A percentile compares a stretch with the other conserved stretches of the same genome.
Conservation (phyloP, 2,329 filamentous ascomycete genomes). For the Lithohypha guttulata region DNA sequence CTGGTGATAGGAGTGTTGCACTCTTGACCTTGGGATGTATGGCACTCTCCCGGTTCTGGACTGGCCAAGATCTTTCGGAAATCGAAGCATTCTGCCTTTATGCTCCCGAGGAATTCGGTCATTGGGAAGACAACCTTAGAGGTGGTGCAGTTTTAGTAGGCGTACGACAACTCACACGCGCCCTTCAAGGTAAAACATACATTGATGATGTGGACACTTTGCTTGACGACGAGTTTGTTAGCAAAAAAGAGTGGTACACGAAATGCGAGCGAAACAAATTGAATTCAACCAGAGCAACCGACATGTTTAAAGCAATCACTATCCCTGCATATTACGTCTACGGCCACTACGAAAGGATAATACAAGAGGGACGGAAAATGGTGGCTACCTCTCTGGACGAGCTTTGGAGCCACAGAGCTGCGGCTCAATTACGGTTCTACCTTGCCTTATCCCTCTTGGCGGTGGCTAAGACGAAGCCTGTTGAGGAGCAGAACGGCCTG, state of each 20-base stretch:
- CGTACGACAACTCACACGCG: slow-evolving; percentile 44
- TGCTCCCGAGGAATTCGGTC: slow-evolving; percentile 45
- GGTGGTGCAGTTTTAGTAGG: slow-evolving; percentile 48
- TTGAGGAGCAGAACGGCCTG: slow-evolving; percentile 36
- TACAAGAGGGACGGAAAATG: slow-evolving; percentile 33
- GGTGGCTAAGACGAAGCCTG: slow-evolving; percentile 34
- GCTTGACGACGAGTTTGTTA: slow-evolving; percentile 46
- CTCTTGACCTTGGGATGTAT: slow-evolving; percentile 50
- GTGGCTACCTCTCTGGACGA: slow-evolving; percentile 31
- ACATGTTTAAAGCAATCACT: slow-evolving; percentile 44
- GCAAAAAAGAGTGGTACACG: slow-evolving; percentile 39
- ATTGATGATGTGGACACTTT: slow-evolving; percentile 37
- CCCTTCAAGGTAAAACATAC: slow-evolving; percentile 51
- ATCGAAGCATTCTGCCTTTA: slow-evolving; percentile 48
- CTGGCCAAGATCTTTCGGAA: slow-evolving; percentile 47
- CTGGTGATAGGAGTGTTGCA: slow-evolving; percentile 49
- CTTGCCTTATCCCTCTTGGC: slow-evolving; percentile 34
- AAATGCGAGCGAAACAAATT: slow-evolving; percentile 34
- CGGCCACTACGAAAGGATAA: slow-evolving; percentile 35
- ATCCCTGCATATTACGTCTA: slow-evolving; percentile 38
- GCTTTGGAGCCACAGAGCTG: slow-evolving; percentile 37
- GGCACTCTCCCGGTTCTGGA: slow-evolving; percentile 45
- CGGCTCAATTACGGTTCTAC: slow-evolving; percentile 36
- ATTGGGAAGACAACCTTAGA: slow-evolving; percentile 47
- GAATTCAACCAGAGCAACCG: slow-evolving; percentile 43